These are phyloP conservation scores for Arabis alpina DNA, from an alignment of 345 rosid species.

Conservation along the genomic window DNA sequence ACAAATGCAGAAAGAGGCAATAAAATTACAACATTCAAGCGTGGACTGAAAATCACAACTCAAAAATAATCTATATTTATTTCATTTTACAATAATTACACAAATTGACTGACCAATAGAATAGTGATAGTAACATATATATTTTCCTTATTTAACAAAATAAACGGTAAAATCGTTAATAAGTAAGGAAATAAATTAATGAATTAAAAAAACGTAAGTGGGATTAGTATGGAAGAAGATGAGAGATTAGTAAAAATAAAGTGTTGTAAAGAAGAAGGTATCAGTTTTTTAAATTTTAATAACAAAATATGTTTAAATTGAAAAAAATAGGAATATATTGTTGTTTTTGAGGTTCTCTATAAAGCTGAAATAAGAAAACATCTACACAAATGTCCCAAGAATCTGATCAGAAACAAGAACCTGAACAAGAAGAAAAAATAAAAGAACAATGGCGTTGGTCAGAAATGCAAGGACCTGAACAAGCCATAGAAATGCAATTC, in stretches of 20 bases:
- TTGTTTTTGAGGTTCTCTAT: slow-evolving; percentile 48
- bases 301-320: neutral
- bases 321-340: neutral
- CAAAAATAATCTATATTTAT: slow-evolving; percentile 15
- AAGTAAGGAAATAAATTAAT: slow-evolving; percentile 15
- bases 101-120: slow-evolving; percentile 14
- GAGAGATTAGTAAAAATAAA: neutral
- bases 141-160: neutral
- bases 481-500: too few relatives aligned
- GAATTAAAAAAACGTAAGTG: slow-evolving; percentile 1
- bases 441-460: slow-evolving; percentile 94
- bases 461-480: slow-evolving; percentile 99
- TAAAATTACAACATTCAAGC: slow-evolving; percentile 27
- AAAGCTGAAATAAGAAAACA: slow-evolving; percentile 47
- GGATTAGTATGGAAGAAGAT: slow-evolving; percentile 35
- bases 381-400: slow-evolving; percentile 82
- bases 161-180: neutral
- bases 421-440: slow-evolving; percentile 61
- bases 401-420: slow-evolving; percentile 42
- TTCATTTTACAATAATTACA: neutral
- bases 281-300: too few relatives aligned
- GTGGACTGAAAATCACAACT: slow-evolving; percentile 37
- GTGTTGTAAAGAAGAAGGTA: slow-evolving; percentile 46
- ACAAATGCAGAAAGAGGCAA: slow-evolving; percentile 36
- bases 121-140: neutral